Percentiles rank a stretch among this genome's conserved stretches.
phyloP scores from a whole-genome alignment of 805 yeast species.

The Ogataea haglerorum region DNA sequence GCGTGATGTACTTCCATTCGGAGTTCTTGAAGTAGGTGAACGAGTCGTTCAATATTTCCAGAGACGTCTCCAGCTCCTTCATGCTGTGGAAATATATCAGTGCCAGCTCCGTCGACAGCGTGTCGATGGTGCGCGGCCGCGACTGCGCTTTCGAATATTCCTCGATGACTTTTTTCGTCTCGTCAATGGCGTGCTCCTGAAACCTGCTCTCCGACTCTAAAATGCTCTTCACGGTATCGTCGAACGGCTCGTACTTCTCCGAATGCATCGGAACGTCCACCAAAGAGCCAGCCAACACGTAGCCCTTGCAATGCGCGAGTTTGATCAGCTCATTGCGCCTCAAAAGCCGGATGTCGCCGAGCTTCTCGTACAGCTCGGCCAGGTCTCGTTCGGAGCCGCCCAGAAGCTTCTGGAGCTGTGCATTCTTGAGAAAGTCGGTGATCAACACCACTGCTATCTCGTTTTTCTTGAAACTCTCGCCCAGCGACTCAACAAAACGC shows the following conservation, averaged over 20 bases:
- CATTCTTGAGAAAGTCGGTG: constrained; percentile 36
- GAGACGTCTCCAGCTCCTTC: constrained; percentile 56
- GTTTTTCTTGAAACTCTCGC: constrained; percentile 27
- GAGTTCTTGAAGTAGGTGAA: constrained; percentile 62
- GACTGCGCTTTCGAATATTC: constrained; percentile 47
- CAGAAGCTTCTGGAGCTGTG: constrained; percentile 19
- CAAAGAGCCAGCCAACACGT: constrained; percentile 32
- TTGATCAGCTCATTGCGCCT: constrained; percentile 43
- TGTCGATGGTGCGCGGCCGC: constrained; percentile 65
- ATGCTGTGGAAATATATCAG: constrained; percentile 54
- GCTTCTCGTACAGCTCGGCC: constrained; percentile 33
- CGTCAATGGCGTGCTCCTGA: constrained; percentile 40
- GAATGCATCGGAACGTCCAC: constrained; percentile 13
- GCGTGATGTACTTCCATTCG: constrained; percentile 76
- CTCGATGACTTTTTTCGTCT: constrained; percentile 55
- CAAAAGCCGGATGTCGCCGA: constrained; percentile 48
- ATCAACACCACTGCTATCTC: constrained; percentile 43
- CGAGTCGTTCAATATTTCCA: constrained; percentile 60
- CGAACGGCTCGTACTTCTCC: constrained; percentile 9
- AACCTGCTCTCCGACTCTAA: constrained; percentile 36
- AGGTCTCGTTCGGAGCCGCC: constrained; percentile 23
- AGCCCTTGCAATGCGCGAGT: constrained; percentile 32
- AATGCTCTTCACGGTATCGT: constrained; percentile 19
- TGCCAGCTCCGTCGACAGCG: constrained; percentile 77
- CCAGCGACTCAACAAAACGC: constrained; percentile 23